Base-by-base conservation (phyloP, 2,329 filamentous ascomycete species). In the Colletotrichum navitas region DNA sequence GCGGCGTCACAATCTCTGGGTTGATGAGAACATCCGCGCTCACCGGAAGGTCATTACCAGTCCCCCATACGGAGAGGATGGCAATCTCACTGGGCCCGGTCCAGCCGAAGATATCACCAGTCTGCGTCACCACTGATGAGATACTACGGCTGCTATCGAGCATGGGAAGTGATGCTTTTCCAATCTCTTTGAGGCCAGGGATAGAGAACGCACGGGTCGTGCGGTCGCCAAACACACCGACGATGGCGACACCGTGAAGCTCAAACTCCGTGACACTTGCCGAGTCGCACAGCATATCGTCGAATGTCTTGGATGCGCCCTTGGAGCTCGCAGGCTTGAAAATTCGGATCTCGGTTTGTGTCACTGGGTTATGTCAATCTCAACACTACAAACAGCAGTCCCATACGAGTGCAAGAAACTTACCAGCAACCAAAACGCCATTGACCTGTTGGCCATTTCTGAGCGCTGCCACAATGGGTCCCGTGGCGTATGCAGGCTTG, bases 301-400 rank as follows among this genome's bases (percentile, higher is more conserved):
- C 94, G 82, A 96, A 98, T 1, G 91, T 90, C 76, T 96, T 97
- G 66, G 94, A 93, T 0, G 95, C 95, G n/a, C 95, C 96, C 82
- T 97, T 98, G 26, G 91, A 87, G 1, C 89, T 89, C 3, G 94
- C 91, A 0, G 96, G 95, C 74, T 91, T 93, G 85, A 98, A 97
- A 60, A 99, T 90, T 67, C 95, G 90, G n/a, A 91, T 92, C 76
- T 94, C 94, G 1, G 91, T 93, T 79, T 88, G 85, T 1, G 88
- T 89, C 1, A 88, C 80, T 95, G 75, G 32, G 66, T 36, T 47
- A 64, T n/a, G 62, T 84, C 74, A 83, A 80, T 63, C 1, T n/a
- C 5, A 8, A 26, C 14, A 16, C 41, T 34, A 60, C 59, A 29
- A 11, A 7, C 14, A 36, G 14, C 14, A 36, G 14, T 39, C 10